phyloP scores from a whole-genome alignment of 2,329 filamentous ascomycete genomes.

The Fusarium sulawesiense region DNA sequence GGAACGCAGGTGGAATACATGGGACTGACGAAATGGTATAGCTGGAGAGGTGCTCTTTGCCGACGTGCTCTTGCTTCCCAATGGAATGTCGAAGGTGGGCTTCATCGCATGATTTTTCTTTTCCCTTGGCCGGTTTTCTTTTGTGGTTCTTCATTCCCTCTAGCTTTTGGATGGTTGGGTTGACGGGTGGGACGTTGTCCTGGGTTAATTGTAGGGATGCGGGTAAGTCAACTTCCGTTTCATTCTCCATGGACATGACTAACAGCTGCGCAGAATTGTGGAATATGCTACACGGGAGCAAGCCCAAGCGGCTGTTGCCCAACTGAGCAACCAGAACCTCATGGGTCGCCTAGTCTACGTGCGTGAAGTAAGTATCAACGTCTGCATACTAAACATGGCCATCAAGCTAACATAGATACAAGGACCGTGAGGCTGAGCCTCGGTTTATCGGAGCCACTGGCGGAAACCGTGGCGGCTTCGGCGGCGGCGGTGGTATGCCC shows the following conservation, averaged over 20 bases:
- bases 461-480: slow-evolving; percentile 71
- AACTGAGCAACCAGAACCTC: slow-evolving; percentile 98
- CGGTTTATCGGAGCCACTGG: slow-evolving; percentile 85
- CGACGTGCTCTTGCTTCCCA: slow-evolving; percentile 98
- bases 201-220: slow-evolving; percentile 97
- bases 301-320: slow-evolving; percentile 96
- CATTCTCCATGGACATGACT: slow-evolving; percentile 41
- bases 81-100: slow-evolving; percentile 99
- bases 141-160: slow-evolving; percentile 73
- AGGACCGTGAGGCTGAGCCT: slow-evolving; percentile 98
- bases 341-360: slow-evolving; percentile 99
- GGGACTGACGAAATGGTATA: slow-evolving; percentile 62
- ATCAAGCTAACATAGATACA: slow-evolving; percentile 6
- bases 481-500: slow-evolving; percentile 59
- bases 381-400: too few species aligned
- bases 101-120: slow-evolving; percentile 83
- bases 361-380: slow-evolving; percentile 78
- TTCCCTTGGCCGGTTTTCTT: slow-evolving; percentile 79
- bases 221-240: slow-evolving; percentile 75
- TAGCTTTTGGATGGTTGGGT: slow-evolving; percentile 89
- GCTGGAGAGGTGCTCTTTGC: slow-evolving; percentile 99
- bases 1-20: slow-evolving; percentile 44
- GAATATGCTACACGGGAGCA: slow-evolving; percentile 99
- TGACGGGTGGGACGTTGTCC: slow-evolving; percentile 97
- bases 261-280: slow-evolving; percentile 81